Base-by-base conservation (phyloP, 192 early-diverging fungal species). In the Coemansia sp. region DNA sequence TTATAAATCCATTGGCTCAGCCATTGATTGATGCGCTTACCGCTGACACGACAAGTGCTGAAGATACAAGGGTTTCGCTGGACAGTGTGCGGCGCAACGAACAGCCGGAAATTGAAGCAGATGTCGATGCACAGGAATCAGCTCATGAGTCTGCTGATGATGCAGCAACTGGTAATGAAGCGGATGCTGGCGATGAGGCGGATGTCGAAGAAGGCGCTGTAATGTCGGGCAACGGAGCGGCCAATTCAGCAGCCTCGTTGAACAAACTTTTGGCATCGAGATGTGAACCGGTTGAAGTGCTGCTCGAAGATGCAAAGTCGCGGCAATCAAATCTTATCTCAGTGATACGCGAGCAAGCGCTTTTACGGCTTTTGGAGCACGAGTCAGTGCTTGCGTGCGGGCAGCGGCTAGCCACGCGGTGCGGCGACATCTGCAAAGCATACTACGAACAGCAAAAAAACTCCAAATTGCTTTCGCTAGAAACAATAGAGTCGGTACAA, bases 1-100 rank as follows among this genome's bases (percentile, higher is more conserved):
- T 68, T 65, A 68, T 50, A 4, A 80, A 80, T 12, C 65, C 71
- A 10, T 29, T 59, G 21, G 72, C 77, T 3, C 64, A 47, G 27
- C 63, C 67, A 8, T 48, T 67, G 0, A 69, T 70, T 14, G 55
- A 43, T 11, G 37, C 52, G 16, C 63, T 79, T 29, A 77, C 70
- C 1, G 65, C 48, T 0, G 67, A 75, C 14, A 57, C 22, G 6
- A 54, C 65, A 1, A 3, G 41, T 6, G 57, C 12, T 11, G 31
- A 45, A 5, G 57, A 43, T 21, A 16, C 39, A 8, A 14, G 35
- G 47, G 6, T 49, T n/a, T 31, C 29, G 29, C 29, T 31, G 5
- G 29, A 31, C 29, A 31, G 29, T 43, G 41, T 43, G 41, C 41
- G 41, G 3, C 41, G 12, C 41, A 31, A 31, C 43, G 43, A 12